Conservation (phyloP, 495 filamentous ascomycete species). For the Podospora comata region DNA sequence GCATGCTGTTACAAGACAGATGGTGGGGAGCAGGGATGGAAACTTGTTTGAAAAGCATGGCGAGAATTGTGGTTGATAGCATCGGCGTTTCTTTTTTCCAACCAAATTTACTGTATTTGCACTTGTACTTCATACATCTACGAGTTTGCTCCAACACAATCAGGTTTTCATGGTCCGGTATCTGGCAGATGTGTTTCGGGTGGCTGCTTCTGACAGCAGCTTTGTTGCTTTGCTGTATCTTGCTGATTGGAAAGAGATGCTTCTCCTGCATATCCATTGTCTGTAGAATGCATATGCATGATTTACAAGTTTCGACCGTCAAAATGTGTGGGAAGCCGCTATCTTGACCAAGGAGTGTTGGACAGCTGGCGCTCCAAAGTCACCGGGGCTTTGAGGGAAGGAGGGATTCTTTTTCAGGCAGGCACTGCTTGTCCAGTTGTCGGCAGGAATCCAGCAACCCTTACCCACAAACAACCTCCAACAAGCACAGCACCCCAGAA, state of each 20-base stretch:
- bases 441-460: no score
- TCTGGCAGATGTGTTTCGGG: constrained; percentile 1
- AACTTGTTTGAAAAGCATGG: not conserved
- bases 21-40: not conserved
- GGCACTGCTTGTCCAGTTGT: no score
- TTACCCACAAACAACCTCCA: no score
- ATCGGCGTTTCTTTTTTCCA: not conserved
- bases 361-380: no score
- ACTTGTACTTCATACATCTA: no score
- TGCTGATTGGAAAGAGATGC: not conserved
- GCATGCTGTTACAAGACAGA: not conserved
- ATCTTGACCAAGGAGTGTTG: no score
- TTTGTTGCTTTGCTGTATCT: not conserved
- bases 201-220: constrained; percentile 8
- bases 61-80: not conserved
- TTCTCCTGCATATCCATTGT: constrained; percentile 1
- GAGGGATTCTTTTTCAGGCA: no score
- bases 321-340: no score
- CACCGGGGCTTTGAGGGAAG: no score
- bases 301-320: not conserved
- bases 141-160: not conserved
- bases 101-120: not conserved
- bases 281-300: not conserved
- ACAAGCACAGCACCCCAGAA: not conserved
- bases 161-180: not conserved